phyloP scores from a whole-genome alignment of 78 protist genomes.

The Anaeramoeba flamelloides region DNA sequence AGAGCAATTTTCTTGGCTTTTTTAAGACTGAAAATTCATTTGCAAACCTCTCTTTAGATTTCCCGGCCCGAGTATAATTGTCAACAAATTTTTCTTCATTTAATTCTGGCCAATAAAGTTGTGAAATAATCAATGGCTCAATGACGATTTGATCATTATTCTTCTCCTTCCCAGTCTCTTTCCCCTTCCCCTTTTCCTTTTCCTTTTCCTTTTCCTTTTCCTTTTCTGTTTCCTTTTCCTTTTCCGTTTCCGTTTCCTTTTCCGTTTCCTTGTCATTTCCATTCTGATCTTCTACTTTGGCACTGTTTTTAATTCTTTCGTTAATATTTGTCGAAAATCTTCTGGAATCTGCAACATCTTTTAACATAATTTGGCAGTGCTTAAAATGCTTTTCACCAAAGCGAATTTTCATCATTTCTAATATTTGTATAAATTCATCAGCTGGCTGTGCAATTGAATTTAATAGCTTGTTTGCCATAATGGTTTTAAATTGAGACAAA shows the following conservation, averaged over 20 bases:
- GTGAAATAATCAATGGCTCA: slow-evolving; percentile 23
- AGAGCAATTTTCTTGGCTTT: slow-evolving; percentile 44
- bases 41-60: slow-evolving; percentile 16
- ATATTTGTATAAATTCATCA: slow-evolving; percentile 18
- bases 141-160: too few species aligned
- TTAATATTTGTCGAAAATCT: slow-evolving; percentile 14
- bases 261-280: not conserved
- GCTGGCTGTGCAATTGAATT: slow-evolving; percentile 3
- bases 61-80: slow-evolving; percentile 16
- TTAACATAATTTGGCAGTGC: slow-evolving; percentile 54
- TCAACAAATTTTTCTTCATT: slow-evolving; percentile 16
- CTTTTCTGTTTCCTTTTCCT: too few species aligned
- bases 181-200: too few species aligned
- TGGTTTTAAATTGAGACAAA: slow-evolving; percentile 34
- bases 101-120: slow-evolving; percentile 50
- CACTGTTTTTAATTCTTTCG: not conserved
- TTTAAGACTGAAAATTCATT: slow-evolving; percentile 29
- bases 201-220: too few species aligned
- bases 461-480: slow-evolving; percentile 47
- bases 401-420: slow-evolving; percentile 55
- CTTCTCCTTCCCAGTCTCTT: too few species aligned
- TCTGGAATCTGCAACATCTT: slow-evolving; percentile 53
- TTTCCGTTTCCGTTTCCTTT: not conserved
- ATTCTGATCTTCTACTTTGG: not conserved
- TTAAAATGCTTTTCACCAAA: slow-evolving; percentile 51